Percentiles rank a stretch among this genome's conserved stretches.
These are phyloP conservation scores for Calonectria pseudoturangicola DNA, from an alignment of 2,329 filamentous ascomycete species.

Conservation along the genomic window DNA sequence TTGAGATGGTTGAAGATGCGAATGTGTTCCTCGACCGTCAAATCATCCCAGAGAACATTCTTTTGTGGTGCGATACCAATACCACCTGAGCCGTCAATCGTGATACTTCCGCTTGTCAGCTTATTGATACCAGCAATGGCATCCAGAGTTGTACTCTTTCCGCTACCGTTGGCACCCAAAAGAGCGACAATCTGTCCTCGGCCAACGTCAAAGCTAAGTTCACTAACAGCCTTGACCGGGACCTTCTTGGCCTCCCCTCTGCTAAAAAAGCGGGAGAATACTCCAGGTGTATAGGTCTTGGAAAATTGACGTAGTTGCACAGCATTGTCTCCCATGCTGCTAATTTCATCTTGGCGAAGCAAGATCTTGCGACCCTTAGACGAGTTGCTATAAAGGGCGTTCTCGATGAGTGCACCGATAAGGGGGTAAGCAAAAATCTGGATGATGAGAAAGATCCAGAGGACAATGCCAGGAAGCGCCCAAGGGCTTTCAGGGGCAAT, in stretches of 20 bases:
- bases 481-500: constrained; percentile 80
- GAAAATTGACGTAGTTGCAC: constrained; percentile 84
- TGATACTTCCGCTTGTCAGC: constrained; percentile 84
- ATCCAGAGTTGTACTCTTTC: constrained; percentile 93
- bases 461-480: constrained; percentile 81
- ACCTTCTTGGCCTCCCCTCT: constrained; percentile 67
- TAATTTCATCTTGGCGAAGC: constrained; percentile 55
- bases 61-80: constrained; percentile 93
- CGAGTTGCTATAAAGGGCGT: constrained; percentile 83
- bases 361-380: constrained; percentile 75
- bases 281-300: constrained; percentile 84
- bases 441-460: constrained; percentile 85
- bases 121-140: constrained; percentile 89
- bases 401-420: constrained; percentile 84
- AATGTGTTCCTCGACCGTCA: constrained; percentile 91
- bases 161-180: constrained; percentile 91
- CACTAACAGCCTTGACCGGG: constrained; percentile 86
- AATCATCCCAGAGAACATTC: constrained; percentile 93
- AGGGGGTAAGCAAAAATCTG: constrained; percentile 88
- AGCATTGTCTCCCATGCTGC: constrained; percentile 66
- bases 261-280: constrained; percentile 72
- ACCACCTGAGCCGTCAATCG: constrained; percentile 84
- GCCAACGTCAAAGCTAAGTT: constrained; percentile 81
- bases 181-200: constrained; percentile 90
- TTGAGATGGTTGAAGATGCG: constrained; percentile 90